Evolutionary conservation across 306 rosid species (phyloP), one percentile per base, ranked within the genome.

Genomic region (Acmispon strigosus): DNA sequence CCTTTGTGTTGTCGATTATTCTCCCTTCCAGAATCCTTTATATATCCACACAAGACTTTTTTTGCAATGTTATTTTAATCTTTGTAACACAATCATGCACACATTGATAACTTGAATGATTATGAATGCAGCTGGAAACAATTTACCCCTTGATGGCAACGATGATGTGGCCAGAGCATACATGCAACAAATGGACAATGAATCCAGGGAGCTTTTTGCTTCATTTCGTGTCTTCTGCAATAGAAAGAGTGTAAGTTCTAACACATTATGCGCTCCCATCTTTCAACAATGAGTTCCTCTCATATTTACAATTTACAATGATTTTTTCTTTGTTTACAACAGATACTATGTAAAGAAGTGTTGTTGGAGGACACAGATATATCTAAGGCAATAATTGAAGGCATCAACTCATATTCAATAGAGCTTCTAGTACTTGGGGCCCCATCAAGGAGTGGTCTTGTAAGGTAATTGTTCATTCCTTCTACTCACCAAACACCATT

Each of bases 141-240:
- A 17, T 19, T 15, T 69, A 13, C 3, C 88, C 1, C 45, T 83
- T 17, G 89, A 87, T 24, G 69, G 7, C 43, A 56, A 58, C 11
- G 96, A 84, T 14, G 92, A 85, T 1, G 84, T 80, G 10, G 83
- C 79, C 3, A 73, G 81, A 77, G 82, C 83, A 34, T 48, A 86
- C 73, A 79, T 9, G 68, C 88, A 74, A 24, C 98, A 82, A 50
- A 57, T 78, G 36, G 85, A 92, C 29, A 73, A 70, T 18, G 91
- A 92, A 57, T 76, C 87, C 29, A 89, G 39, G 63, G 90, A 90
- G 52, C 86, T 92, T 78, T 92, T 90, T 73, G 75, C 82, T 22
- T 87, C 96, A 1, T 92, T 88, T 50, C 96, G 92, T 11, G 86
- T 89, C 86, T 77, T 88, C 72, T 92, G 92, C 85, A 83, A 86